Evolutionary conservation across 345 rosid genomes (phyloP).

Genomic region (Aquilaria sinensis): DNA sequence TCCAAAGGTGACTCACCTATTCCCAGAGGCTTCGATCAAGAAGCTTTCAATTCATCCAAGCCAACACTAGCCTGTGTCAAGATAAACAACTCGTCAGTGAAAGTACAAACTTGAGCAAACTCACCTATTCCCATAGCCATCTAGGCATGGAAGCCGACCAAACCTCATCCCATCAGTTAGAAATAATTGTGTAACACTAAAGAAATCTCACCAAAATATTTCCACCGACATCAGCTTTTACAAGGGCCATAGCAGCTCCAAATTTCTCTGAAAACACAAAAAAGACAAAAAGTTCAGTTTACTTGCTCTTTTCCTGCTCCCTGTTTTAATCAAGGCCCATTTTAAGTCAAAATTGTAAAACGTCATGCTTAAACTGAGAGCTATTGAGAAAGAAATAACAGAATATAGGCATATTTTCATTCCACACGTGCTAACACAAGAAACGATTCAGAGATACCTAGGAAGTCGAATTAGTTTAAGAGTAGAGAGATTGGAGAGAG

Average conservation of each 20-base stretch:
- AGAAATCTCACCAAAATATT: conserved; percentile 59
- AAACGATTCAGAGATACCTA: neutral
- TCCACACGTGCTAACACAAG: neutral
- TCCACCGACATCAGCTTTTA: conserved; percentile 87
- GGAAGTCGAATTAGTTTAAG: too few relatives aligned
- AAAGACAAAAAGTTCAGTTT: too few relatives aligned
- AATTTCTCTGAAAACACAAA: conserved; percentile 57
- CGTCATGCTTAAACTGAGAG: too few relatives aligned
- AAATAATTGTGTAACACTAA: conserved; percentile 3
- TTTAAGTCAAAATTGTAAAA: too few relatives aligned
- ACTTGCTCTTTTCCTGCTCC: too few relatives aligned
- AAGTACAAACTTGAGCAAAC: too few relatives aligned
- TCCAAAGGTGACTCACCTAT: too few relatives aligned
- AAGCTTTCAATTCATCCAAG: conserved; percentile 85
- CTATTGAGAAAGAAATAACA: neutral
- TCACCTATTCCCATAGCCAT: neutral
- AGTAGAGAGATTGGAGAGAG: neutral
- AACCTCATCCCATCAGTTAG: neutral
- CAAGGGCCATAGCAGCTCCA: conserved; percentile 88
- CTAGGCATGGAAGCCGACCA: neutral
- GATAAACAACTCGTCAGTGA: conserved; percentile 7
- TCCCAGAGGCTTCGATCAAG: conserved; percentile 35
- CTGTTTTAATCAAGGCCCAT: too few relatives aligned
- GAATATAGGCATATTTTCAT: neutral
- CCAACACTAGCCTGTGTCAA: conserved; percentile 72